These are phyloP conservation scores for Gossypium sturtianum DNA, from an alignment of 345 rosid genomes.

Conservation along the genomic window DNA sequence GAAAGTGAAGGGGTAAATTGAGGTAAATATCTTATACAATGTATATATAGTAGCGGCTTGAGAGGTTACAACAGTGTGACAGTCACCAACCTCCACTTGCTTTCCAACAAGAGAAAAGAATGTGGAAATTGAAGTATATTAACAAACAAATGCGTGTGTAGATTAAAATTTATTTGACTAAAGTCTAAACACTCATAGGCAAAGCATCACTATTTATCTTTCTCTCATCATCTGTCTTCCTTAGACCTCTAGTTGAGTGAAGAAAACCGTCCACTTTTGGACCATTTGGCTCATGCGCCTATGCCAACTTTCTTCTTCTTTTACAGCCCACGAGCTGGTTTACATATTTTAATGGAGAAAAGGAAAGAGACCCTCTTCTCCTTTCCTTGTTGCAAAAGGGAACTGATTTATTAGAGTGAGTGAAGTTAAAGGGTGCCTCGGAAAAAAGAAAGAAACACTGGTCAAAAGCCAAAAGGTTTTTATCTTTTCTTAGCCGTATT, in stretches of 20 bases:
- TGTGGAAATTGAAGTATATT: slow-evolving; percentile 19
- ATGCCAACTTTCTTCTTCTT: slow-evolving; percentile 29
- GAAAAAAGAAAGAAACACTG: slow-evolving; percentile 29
- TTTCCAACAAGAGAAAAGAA: slow-evolving; percentile 47
- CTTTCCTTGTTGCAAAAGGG: slow-evolving; percentile 26
- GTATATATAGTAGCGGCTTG: too few relatives aligned
- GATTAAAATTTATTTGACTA: not conserved
- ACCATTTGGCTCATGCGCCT: slow-evolving; percentile 27
- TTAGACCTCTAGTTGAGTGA: slow-evolving; percentile 18
- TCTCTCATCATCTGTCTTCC: slow-evolving; percentile 12
- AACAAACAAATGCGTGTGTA: not conserved
- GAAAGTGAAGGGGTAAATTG: not conserved
- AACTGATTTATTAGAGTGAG: slow-evolving; percentile 18
- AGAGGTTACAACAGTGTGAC: slow-evolving; percentile 11
- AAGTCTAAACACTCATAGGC: not conserved
- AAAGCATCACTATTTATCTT: slow-evolving; percentile 11
- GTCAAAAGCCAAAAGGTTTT: slow-evolving; percentile 41
- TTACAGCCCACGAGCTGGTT: slow-evolving; percentile 42
- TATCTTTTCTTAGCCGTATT: slow-evolving; percentile 30
- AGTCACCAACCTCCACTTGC: slow-evolving; percentile 80
- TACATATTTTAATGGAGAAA: slow-evolving; percentile 48
- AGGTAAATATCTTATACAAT: not conserved
- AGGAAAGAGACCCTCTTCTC: slow-evolving; percentile 10
- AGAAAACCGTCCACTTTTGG: slow-evolving; percentile 24
- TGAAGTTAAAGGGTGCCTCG: slow-evolving; percentile 17